Evolutionary conservation across 495 filamentous ascomycete species (phyloP), one percentile per base, ranked within the genome.

Genomic region (Massariosphaeria phaeospora): DNA sequence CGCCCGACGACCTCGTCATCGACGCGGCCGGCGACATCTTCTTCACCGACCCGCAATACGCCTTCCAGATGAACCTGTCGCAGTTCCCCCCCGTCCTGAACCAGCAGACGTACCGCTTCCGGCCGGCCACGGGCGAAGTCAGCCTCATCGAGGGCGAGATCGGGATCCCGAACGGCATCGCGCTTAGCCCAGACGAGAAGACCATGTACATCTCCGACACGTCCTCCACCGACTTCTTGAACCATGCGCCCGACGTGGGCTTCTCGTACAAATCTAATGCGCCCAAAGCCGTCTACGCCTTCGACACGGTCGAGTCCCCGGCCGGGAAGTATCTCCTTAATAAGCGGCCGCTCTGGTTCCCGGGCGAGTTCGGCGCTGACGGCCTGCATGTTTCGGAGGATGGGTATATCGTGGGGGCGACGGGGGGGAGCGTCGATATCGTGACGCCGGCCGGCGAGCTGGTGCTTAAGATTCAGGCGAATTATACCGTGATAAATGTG

Each of bases 11-110:
- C 41, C 40, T 60, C 40, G 18, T 43, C 52, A 69, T 58, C 43
- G 71, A 24, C 39, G 21, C 43, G 12, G 67, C 65, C 21, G 70
- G 70, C n/a, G 70, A 75, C 27, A 71, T 79, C 50, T 81, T 72
- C 73, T 81, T 80, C 64, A 79, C 77, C 0, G 78, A 81, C 55
- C 74, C 76, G 1, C 40, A 59, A 17, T 74, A 74, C 51, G 65
- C 62, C 6, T 71, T 66, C 35, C 75, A 74, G 57, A 73, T 66
- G 44, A 73, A 59, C 42, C 55, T 67, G 18, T 71, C 74, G 69
- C 70, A 10, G 59, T 74, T 44, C 59, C 75, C 0, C 74, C 76
- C 0, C 61, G 69, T 55, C 74, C 76, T 1, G 52, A 72, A 58
- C 52, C 76, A 11, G 70, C 69, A 64, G 23, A 78, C 46, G 13